These are phyloP conservation scores for Fibroporia radiculosa DNA, from an alignment of 768 basidiomycete genomes.

Conservation along the genomic window DNA sequence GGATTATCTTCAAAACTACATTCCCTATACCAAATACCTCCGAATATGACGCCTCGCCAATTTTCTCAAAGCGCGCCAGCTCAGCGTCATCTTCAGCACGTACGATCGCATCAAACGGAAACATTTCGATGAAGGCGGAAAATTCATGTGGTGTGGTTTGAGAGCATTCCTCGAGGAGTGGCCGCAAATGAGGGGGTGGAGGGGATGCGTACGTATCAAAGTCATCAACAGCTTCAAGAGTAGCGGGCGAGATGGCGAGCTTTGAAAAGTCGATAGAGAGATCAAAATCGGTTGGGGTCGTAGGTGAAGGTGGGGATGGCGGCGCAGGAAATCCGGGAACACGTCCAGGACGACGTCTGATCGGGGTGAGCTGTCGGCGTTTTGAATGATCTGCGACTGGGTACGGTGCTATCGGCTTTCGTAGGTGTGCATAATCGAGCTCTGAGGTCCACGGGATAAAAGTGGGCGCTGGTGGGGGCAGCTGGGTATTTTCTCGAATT, in stretches of 20 bases:
- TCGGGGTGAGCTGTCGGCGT: conserved; percentile 62
- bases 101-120: conserved; percentile 69
- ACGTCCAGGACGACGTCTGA: conserved; percentile 37
- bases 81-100: conserved; percentile 15
- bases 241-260: conserved; percentile 28
- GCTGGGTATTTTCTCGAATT: no score
- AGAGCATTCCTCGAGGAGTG: conserved; percentile 64
- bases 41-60: conserved; percentile 95
- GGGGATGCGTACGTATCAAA: conserved; percentile 15
- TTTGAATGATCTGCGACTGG: neutral
- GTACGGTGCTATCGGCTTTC: neutral
- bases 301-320: conserved; percentile 45
- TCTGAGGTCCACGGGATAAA: conserved; percentile 1
- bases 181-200: conserved; percentile 47
- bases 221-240: conserved; percentile 8
- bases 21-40: conserved; percentile 91
- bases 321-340: conserved; percentile 25
- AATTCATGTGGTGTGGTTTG: conserved; percentile 70
- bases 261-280: conserved; percentile 42
- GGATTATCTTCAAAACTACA: conserved; percentile 87
- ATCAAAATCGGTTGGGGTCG: conserved; percentile 47
- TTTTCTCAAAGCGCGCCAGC: conserved; percentile 53
- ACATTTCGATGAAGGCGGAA: conserved; percentile 74
- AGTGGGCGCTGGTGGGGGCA: neutral
- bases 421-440: neutral